Conservation (phyloP, 2,329 filamentous ascomycete genomes). For the Erysiphe neolycopersici region DNA sequence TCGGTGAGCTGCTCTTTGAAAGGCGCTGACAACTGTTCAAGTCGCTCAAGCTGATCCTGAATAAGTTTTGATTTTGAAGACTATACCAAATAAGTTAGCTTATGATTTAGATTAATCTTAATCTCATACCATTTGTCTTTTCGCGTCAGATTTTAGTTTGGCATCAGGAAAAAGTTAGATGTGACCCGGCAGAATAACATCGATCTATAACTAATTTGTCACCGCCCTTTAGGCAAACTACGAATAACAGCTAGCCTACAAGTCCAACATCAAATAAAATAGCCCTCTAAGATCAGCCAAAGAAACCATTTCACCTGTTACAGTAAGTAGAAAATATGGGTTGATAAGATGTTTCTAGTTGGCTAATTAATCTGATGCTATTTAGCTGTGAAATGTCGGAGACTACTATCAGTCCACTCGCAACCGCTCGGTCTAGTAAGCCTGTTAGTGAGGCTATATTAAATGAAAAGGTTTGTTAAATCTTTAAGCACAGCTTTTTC, state of each 20-base stretch:
- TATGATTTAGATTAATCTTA: too few species aligned
- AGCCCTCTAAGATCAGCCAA: too few species aligned
- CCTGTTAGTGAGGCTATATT: constrained; percentile 93
- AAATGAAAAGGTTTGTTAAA: constrained; percentile 65
- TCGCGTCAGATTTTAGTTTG: too few species aligned
- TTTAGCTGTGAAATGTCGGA: constrained; percentile 7
- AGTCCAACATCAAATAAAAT: too few species aligned
- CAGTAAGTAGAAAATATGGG: too few species aligned
- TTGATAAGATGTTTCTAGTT: too few species aligned
- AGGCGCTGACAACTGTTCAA: constrained; percentile 13
- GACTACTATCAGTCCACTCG: constrained; percentile 22
- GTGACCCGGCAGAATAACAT: constrained; percentile 1
- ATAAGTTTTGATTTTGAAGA: constrained; percentile 3
- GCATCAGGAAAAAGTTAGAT: background rate
- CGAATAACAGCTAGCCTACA: too few species aligned
- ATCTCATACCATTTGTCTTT: too few species aligned
- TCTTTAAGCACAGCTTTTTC: background rate
- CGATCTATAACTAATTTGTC: background rate
- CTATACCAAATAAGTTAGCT: background rate
- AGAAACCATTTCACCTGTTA: too few species aligned
- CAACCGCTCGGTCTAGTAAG: constrained; percentile 40
- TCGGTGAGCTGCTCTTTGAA: constrained; percentile 14
- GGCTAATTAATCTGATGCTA: too few species aligned
- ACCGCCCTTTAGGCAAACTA: background rate
- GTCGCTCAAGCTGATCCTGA: constrained; percentile 11